Base-by-base conservation (phyloP, 2,329 filamentous ascomycete genomes). In the Talaromyces amestolkiae region DNA sequence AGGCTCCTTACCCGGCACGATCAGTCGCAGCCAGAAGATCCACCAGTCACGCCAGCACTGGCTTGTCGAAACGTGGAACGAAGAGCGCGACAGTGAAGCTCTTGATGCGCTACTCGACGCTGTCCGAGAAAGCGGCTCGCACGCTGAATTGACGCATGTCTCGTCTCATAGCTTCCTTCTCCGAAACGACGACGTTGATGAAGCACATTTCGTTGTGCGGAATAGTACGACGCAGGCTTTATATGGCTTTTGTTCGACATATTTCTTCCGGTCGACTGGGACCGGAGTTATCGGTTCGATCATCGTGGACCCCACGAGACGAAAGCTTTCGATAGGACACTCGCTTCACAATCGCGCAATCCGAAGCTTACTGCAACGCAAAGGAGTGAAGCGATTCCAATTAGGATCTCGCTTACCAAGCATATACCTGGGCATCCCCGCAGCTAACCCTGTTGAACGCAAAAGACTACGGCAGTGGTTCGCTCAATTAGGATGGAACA, bases 241-340 rank as follows among this genome's bases (percentile, higher is more conserved):
- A 0, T 97, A 97, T 73, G 93, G 93, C 1, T 98, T 97, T 77
- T 94, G 91, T 72, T 90, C 93, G 0, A 96, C 93, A 0, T 97
- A 96, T 74, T 93, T 87, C 74, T 87, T 91, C 73, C 87, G 87
- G 47, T 83, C 81, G n/a, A 88, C 83, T 3, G 85, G 85, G 7
- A 88, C 88, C 4, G 92, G 92, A 17, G 89, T 92, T 19, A 87
- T 98, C 60, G 93, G 91, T 0, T 88, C 91, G 3, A 83, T 98
- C n/a, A 90, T 97, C 68, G 94, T 98, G 43, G 93, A 97, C 70
- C 93, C 94, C 0, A 81, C 85, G 3, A 90, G 96, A 72, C 87
- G 94, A 39, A 95, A 93, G 72, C 85, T 97, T 10, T 96, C 93
- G 0, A 95, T 98, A 67, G 94, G 94, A 0, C 88, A 93, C 69